These are phyloP conservation scores for Sporothrix humicola DNA, from an alignment of 2,329 filamentous ascomycete genomes.

Conservation along the genomic window DNA sequence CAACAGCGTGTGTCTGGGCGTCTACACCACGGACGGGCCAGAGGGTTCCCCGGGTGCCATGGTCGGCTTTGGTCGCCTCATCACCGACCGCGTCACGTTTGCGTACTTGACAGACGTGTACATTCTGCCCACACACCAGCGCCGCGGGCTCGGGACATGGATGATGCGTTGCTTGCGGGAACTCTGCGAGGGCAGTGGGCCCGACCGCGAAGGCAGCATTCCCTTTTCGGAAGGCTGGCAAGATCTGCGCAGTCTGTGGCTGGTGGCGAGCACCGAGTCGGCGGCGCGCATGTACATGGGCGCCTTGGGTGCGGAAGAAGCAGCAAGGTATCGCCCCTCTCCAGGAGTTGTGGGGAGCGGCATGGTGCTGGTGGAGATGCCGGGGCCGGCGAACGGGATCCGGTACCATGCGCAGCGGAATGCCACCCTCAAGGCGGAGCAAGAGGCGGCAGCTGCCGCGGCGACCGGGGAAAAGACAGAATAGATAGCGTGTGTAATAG, in stretches of 20 bases:
- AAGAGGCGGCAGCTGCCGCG: neutral
- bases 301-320: slow-evolving; percentile 51
- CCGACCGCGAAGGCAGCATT: slow-evolving; percentile 2
- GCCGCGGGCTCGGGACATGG: slow-evolving; percentile 68
- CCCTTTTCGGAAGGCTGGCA: neutral
- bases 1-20: slow-evolving; percentile 64
- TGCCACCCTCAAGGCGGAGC: neutral
- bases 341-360: slow-evolving; percentile 34
- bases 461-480: neutral
- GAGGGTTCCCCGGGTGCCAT: slow-evolving; percentile 34
- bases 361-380: slow-evolving; percentile 49
- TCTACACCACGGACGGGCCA: slow-evolving; percentile 51
- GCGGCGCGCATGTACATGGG: slow-evolving; percentile 54
- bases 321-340: slow-evolving; percentile 35
- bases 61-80: slow-evolving; percentile 65
- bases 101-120: slow-evolving; percentile 75
- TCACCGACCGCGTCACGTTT: slow-evolving; percentile 73
- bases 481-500: neutral
- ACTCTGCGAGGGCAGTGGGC: slow-evolving; percentile 49
- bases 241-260: slow-evolving; percentile 61
- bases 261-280: slow-evolving; percentile 53
- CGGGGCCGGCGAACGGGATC: slow-evolving; percentile 42
- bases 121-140: slow-evolving; percentile 63
- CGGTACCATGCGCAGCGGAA: slow-evolving; percentile 3
- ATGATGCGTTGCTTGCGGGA: slow-evolving; percentile 66